phyloP scores from a whole-genome alignment of 352 stramenopile genomes.

The Thalassiosira exigua region DNA sequence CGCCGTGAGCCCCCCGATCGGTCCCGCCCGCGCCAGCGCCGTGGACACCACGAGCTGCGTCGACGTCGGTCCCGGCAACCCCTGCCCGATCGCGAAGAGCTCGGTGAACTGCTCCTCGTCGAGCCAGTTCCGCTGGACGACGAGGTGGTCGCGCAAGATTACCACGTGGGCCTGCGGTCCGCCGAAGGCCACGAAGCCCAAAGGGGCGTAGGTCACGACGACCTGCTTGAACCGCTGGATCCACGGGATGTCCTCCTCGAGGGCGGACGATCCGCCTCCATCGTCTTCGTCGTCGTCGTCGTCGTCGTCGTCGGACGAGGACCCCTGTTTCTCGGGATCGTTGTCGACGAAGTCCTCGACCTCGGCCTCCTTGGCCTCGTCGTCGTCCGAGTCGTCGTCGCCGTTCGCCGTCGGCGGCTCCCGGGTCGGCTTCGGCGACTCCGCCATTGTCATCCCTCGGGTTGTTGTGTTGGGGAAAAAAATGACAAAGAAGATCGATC shows the following conservation, averaged over 20 bases:
- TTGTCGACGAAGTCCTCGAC: too few species aligned
- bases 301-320: not conserved
- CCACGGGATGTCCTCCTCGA: constrained; percentile 66
- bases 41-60: constrained; percentile 91
- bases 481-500: too few species aligned
- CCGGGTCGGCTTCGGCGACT: not conserved
- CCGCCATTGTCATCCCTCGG: constrained; percentile 5
- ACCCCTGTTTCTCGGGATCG: constrained; percentile 10
- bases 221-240: constrained; percentile 68
- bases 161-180: constrained; percentile 78
- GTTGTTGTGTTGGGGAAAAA: not conserved
- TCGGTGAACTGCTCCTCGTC: constrained; percentile 92
- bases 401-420: not conserved
- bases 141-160: constrained; percentile 83
- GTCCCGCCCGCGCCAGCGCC: constrained; percentile 87
- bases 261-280: constrained; percentile 11
- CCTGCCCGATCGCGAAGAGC: constrained; percentile 90
- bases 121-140: constrained; percentile 89
- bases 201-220: constrained; percentile 64
- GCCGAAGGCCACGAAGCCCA: constrained; percentile 81
- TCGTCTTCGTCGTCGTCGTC: constrained; percentile 1
- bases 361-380: not conserved
- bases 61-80: constrained; percentile 90
- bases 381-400: not conserved
- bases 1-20: constrained; percentile 87